A percentile compares a stretch with the other conserved stretches of the same genome.
Conservation (phyloP, 371 early-diverging fungal species). For the Blakeslea trispora region DNA sequence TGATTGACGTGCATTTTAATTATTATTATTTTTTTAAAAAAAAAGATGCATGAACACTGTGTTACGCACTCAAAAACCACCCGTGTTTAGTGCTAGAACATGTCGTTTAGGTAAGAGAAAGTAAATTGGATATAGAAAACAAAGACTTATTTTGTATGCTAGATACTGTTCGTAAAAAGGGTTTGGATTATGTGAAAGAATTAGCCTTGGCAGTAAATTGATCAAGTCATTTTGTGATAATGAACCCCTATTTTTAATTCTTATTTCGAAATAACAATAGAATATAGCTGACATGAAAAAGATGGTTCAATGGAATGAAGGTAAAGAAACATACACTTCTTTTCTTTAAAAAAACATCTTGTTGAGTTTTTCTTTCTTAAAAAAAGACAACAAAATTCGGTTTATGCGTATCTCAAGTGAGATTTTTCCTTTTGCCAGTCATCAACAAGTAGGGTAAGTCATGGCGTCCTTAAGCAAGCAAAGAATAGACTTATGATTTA, state of each 20-base stretch:
- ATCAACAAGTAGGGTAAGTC: slow-evolving; percentile 42
- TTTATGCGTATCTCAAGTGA: slow-evolving; percentile 55
- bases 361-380: too few relatives aligned
- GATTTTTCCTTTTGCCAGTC: slow-evolving; percentile 51
- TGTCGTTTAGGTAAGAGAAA: slow-evolving; percentile 19
- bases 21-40: too few relatives aligned
- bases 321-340: slow-evolving; percentile 10
- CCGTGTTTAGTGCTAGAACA: slow-evolving; percentile 26
- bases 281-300: slow-evolving; percentile 42
- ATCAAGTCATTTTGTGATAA: not conserved
- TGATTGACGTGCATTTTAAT: too few relatives aligned
- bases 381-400: slow-evolving; percentile 35
- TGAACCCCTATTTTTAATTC: too few relatives aligned
- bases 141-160: not conserved
- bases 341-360: slow-evolving; percentile 1
- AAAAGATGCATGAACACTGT: slow-evolving; percentile 24
- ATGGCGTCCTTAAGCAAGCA: too few relatives aligned
- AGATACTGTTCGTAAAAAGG: slow-evolving; percentile 45
- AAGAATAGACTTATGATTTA: too few relatives aligned
- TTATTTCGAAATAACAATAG: too few relatives aligned
- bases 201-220: slow-evolving; percentile 34
- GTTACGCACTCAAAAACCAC: slow-evolving; percentile 23
- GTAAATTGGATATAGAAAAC: not conserved
- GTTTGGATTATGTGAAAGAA: slow-evolving; percentile 44
- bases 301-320: slow-evolving; percentile 55